phyloP scores from a whole-genome alignment of 306 rosid genomes.

The Inga oerstediana region DNA sequence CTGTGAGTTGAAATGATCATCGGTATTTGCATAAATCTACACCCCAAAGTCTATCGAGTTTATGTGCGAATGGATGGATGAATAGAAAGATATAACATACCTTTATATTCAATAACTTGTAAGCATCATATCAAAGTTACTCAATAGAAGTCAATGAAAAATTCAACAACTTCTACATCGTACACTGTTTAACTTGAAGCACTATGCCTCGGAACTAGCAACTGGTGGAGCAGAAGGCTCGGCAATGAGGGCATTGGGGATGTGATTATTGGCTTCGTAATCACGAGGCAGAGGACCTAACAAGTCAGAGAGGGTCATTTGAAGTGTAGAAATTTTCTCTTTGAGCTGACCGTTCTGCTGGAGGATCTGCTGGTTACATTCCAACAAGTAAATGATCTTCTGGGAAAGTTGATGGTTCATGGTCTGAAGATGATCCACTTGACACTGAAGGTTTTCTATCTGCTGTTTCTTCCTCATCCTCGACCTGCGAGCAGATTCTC shows the following conservation, averaged over 20 bases:
- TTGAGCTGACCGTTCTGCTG: conserved; percentile 45
- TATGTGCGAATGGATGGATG: background rate
- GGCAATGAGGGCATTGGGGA: conserved; percentile 30
- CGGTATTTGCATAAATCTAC: background rate
- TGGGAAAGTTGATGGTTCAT: conserved; percentile 44
- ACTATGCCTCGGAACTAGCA: conserved; percentile 32
- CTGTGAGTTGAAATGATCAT: background rate
- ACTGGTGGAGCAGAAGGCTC: conserved; percentile 39
- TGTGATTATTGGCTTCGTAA: conserved; percentile 32
- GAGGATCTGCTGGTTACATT: conserved; percentile 45
- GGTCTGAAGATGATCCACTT: conserved; percentile 40
- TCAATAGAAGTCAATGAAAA: background rate
- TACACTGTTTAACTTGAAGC: conserved; percentile 1
- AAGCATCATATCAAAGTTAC: background rate
- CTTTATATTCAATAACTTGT: background rate
- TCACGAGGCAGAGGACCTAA: conserved; percentile 30
- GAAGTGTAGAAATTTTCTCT: conserved; percentile 51
- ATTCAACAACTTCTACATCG: background rate
- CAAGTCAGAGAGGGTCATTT: conserved; percentile 31
- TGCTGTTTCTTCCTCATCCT: conserved; percentile 69
- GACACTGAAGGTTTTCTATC: conserved; percentile 41
- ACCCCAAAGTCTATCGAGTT: background rate
- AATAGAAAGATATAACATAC: background rate
- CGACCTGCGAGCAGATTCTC: conserved; percentile 80
- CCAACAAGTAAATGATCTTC: conserved; percentile 49